Base-by-base conservation (phyloP, 1,139 yeast species). In the Geotrichum reessii region DNA sequence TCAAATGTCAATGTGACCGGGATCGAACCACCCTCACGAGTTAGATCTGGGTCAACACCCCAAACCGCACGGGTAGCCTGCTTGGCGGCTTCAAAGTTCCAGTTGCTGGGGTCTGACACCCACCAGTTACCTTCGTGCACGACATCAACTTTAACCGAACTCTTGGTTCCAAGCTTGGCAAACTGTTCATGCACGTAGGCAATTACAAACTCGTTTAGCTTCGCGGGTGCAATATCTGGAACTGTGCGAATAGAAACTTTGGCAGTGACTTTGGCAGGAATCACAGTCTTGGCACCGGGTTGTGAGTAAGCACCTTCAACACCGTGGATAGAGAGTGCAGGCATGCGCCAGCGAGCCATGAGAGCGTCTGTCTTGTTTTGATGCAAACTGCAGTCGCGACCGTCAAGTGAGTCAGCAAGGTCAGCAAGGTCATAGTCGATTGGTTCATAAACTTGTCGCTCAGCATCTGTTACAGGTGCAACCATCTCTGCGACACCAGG, bases 341-440 rank as follows among this genome's bases (percentile, higher is more conserved):
- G 98, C 77, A 79, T 90, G 80, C 99, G 86, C 99, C 99, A 93
- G 81, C 99, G 86, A 74, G 93, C 97, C 87, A 91, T 93, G 70
- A 93, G 82, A 2, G 72, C 69, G 65, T 92, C 88, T 75, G 88
- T 84, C 73, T 89, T 88, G 71, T 81, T 80, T 62, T 83, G 79
- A 75, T 86, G 86, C 62, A 92, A 78, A 48, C 90, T 83, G 51
- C 97, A 90, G 64, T 87, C 72, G 9, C 53, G 42, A 21, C 96
- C 85, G 55, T 98, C 98, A 33, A 92, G 78, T 51, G 97, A 96
- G 47, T 84, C 84, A 71, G 91, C 87, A 72, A 93, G 81, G 66
- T 93, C 99, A 47, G 80, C 84, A 58, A 91, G 82, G 53, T 86
- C 84, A 72, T 87, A 93, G 70, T 91, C 96, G 72, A 93, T 92